Base-by-base conservation (phyloP, 106 monocot species). In the Platanthera guangdongensis region DNA sequence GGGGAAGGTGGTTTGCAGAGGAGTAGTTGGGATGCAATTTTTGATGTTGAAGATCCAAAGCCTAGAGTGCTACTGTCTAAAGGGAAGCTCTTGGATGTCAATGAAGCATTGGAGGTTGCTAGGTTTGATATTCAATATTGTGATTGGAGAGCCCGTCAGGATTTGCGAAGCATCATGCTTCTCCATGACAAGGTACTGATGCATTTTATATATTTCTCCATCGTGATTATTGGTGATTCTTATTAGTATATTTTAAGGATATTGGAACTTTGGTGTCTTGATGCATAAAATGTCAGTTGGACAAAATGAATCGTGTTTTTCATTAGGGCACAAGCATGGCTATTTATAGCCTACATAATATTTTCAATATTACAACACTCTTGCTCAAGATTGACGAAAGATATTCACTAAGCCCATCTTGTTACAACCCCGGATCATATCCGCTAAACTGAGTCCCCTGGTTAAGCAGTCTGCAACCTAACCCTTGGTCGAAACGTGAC, bases 121-220 rank as follows among this genome's bases (percentile, higher is more conserved):
- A 87, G 92, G 78, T 86, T 89, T 51, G 97, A 99, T 72, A 94
- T 99, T 7, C 94, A 99, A 72, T 99, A 99, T 13, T 87, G 87
- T 22, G 97, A 94, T 77, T 99, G 97, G 97, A 87, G 93, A 51
- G 97, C 97, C 64, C 89, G 97, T 7, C 91, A 99, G 8, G 97
- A 99, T 75, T 77, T 99, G 79, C 83, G 94, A 11, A 82, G 77
- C 4, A 94, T 99, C 68, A 88, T 99, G 97, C 78, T 94, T 47
- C 94, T 99, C 9, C 97, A 99, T 80, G 87, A 94, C 49, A 94
- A 94, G 94, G 96, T 94, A 82, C 12, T 68, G 45, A 45, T 45
- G 12, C 39, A 68, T 12, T 71, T 71, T 71, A 67, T 39, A 22
- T 39, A 67, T 67, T 30, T 67, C 28, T 10, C 9, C 32, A 67